Percentiles rank a stretch among this genome's conserved stretches.
Conservation (phyloP, 2,329 filamentous ascomycete genomes). For the Colletotrichum scovillei region DNA sequence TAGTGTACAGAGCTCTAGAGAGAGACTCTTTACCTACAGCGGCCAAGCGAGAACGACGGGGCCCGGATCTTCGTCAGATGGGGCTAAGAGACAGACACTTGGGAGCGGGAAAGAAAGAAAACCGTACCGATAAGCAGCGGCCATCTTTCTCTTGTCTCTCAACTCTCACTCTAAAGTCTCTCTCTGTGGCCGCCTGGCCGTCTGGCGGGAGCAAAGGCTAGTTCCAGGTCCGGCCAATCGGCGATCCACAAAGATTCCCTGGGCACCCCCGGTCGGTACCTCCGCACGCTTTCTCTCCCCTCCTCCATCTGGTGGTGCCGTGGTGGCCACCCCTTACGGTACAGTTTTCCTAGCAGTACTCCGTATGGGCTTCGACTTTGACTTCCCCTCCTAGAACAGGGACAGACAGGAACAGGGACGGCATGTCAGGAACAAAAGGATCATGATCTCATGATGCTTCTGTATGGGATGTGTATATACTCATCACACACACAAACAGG, state of each 20-base stretch:
- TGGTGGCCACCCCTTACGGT: neutral
- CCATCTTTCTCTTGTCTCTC: neutral
- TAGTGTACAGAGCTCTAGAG: no score
- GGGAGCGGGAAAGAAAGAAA: neutral
- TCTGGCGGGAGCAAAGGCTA: neutral
- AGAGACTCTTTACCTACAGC: no score
- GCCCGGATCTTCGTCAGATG: no score
- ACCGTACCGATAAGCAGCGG: neutral
- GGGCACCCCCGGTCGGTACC: constrained; percentile 22
- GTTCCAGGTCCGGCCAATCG: constrained; percentile 30
- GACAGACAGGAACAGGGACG: no score
- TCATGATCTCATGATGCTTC: neutral
- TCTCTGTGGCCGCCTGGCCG: no score
- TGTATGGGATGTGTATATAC: no score
- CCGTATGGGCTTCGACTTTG: neutral
- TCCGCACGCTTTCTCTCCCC: constrained; percentile 6
- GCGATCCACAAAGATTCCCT: constrained; percentile 16
- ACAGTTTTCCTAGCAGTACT: neutral
- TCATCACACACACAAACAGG: neutral
- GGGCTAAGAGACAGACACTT: neutral
- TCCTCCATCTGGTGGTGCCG: neutral
- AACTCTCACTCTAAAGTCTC: no score
- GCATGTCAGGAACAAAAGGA: neutral
- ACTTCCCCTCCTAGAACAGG: neutral
- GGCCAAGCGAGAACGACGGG: no score